Base-by-base conservation (phyloP, 768 basidiomycete species). In the Tephrocybe sp. region DNA sequence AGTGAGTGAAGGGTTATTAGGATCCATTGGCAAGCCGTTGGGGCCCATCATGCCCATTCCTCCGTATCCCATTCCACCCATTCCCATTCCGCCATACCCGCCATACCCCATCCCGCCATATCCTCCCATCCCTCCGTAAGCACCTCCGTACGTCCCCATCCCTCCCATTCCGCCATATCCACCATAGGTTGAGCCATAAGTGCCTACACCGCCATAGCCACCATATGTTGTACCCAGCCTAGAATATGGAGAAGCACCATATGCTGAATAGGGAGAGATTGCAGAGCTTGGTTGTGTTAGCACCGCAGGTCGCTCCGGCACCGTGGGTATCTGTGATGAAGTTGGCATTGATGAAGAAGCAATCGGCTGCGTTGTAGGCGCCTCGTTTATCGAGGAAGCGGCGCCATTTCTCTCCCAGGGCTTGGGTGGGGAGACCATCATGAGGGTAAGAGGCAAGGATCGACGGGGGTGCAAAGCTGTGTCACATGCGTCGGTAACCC, bases 361-460 rank as follows among this genome's bases (percentile, higher is more conserved):
- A 24, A 71, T 21, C 44, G 69, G 30, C 31, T 69, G 43, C 22
- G 65, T 46, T 13, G 64, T 32, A 19, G 69, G 40, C 19, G 63
- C n/a, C 12, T 50, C 52, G 3, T 31, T 37, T 25, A 70, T 47
- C 30, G 73, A 60, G 24, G 72, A 68, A 31, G 66, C 60, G 38
- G 71, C 69, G 7, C 79, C 78, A 35, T 69, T 71, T 45, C 83
- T 79, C 66, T 94, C 92, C 92, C 91, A 94, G 57, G 91, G 92
- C 65, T 92, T 93, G 64, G 90, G 91, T 40, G 91, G 91, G 18
- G 90, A 89, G 30, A 78, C 82, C 89, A 92, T 91, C 34, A 65
- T 57, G 24, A 34, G 37, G 19, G 53, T 34, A 30, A 35, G 44
- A 50, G 40, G 42, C 28, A 26, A 32, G 28, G n/a, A 27, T 21